These are phyloP conservation scores for Leccinum longicurvipes DNA, from an alignment of 768 basidiomycete species.

Conservation along the genomic window DNA sequence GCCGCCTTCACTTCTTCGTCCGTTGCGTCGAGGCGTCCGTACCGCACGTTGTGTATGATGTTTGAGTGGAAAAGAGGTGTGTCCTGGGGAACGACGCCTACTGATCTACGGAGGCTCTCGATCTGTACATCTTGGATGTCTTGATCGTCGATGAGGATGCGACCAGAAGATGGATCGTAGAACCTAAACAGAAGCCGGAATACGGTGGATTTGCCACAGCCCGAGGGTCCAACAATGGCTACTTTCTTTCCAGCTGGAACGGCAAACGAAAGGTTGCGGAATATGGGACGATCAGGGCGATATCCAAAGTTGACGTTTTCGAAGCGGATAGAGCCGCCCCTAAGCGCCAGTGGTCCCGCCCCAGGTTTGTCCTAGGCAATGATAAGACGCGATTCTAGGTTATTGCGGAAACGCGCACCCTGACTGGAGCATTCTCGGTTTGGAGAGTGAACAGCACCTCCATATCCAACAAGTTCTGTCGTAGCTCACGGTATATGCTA, in stretches of 20 bases:
- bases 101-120: conserved; percentile 62
- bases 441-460: conserved; percentile 90
- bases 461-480: conserved; percentile 97
- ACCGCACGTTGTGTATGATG: conserved; percentile 92
- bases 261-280: conserved; percentile 81
- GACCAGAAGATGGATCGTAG: conserved; percentile 80
- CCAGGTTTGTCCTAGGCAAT: conserved; percentile 57
- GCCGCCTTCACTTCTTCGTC: conserved; percentile 89
- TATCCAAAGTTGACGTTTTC: conserved; percentile 92
- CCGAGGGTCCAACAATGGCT: conserved; percentile 95
- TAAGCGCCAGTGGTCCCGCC: conserved; percentile 64
- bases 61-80: conserved; percentile 97
- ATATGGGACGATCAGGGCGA: conserved; percentile 89
- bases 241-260: conserved; percentile 96
- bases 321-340: conserved; percentile 87
- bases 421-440: conserved; percentile 69
- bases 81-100: conserved; percentile 97
- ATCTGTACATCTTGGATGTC: conserved; percentile 73
- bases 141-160: conserved; percentile 87
- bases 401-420: conserved; percentile 36
- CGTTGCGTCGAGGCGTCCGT: conserved; percentile 81
- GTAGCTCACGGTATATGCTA: conserved; percentile 94
- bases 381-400: neutral
- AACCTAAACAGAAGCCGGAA: conserved; percentile 93
- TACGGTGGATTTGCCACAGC: conserved; percentile 96